phyloP scores from a whole-genome alignment of 1,139 yeast genomes.

The Geotrichum phurueaensis region DNA sequence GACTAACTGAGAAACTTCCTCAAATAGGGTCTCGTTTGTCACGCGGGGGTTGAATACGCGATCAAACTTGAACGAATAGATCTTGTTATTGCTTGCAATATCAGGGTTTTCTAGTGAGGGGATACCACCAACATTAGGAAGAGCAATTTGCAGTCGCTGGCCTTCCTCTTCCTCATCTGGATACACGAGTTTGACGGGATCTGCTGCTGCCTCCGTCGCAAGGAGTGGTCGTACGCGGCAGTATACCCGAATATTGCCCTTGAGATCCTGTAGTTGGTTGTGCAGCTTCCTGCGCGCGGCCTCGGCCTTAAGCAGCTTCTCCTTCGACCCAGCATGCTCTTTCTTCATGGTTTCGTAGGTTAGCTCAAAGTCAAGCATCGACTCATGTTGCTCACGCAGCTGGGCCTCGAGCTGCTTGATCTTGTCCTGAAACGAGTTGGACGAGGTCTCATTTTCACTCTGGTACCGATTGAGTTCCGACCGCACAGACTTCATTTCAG shows the following conservation, averaged over 20 bases:
- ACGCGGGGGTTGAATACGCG: slow-evolving; percentile 56
- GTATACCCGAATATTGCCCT: slow-evolving; percentile 88
- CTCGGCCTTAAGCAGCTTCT: slow-evolving; percentile 43
- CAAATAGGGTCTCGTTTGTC: slow-evolving; percentile 61
- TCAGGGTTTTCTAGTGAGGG: slow-evolving; percentile 16
- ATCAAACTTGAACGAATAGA: slow-evolving; percentile 59
- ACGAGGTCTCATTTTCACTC: slow-evolving; percentile 1
- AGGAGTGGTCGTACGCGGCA: slow-evolving; percentile 57
- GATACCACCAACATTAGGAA: slow-evolving; percentile 16
- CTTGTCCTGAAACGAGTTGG: neutral
- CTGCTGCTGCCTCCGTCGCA: slow-evolving; percentile 29
- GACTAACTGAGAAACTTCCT: slow-evolving; percentile 77
- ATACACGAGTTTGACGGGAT: slow-evolving; percentile 40
- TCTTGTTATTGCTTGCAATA: slow-evolving; percentile 30
- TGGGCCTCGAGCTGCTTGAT: neutral
- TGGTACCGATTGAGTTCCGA: neutral
- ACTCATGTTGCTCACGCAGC: neutral
- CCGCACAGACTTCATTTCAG: slow-evolving; percentile 1
- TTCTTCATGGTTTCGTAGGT: slow-evolving; percentile 21
- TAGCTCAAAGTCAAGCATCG: slow-evolving; percentile 19
- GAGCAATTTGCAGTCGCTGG: slow-evolving; percentile 34
- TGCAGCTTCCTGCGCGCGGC: slow-evolving; percentile 59
- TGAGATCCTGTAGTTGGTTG: slow-evolving; percentile 71
- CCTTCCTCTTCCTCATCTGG: slow-evolving; percentile 52
- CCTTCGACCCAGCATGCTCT: slow-evolving; percentile 27